phyloP scores from a whole-genome alignment of 2,329 filamentous ascomycete species.

The Pyrenophora tritici-repentis region DNA sequence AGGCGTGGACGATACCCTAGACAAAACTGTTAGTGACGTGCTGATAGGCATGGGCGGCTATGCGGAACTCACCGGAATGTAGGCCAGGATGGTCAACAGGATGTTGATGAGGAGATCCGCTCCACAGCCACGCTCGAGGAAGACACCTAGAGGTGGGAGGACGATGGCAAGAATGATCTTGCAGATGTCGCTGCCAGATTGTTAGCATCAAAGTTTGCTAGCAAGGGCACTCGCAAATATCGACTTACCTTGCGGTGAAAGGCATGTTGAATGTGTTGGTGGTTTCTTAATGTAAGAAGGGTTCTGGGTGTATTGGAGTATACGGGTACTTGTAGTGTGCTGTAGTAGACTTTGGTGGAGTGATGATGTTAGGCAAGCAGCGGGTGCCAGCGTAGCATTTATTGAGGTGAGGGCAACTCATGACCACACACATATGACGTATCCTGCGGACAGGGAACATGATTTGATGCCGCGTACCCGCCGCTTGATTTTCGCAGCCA shows the following conservation, averaged over 20 bases:
- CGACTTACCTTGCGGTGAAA: conserved; percentile 62
- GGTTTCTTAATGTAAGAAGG: neutral
- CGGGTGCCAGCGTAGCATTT: conserved; percentile 29
- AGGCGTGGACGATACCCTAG: conserved; percentile 80
- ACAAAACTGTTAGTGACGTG: conserved; percentile 13
- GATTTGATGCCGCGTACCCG: conserved; percentile 18
- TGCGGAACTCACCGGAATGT: conserved; percentile 61
- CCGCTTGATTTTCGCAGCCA: conserved; percentile 16
- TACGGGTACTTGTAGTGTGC: neutral
- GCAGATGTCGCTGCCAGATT: conserved; percentile 67
- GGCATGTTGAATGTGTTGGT: conserved; percentile 55
- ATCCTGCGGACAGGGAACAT: conserved; percentile 9
- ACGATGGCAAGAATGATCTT: conserved; percentile 88
- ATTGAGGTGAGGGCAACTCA: conserved; percentile 28
- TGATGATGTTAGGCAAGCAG: conserved; percentile 14
- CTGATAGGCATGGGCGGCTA: neutral
- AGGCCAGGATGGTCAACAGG: conserved; percentile 67
- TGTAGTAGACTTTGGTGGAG: conserved; percentile 2
- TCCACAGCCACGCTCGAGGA: conserved; percentile 90
- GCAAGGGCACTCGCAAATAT: neutral
- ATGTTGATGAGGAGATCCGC: conserved; percentile 92
- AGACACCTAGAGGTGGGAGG: conserved; percentile 88
- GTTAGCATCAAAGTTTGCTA: conserved; percentile 19
- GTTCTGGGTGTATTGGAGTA: neutral
- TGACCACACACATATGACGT: conserved; percentile 25